These are phyloP conservation scores for Ballota nigra DNA, from an alignment of 257 asterid genomes.

Conservation along the genomic window DNA sequence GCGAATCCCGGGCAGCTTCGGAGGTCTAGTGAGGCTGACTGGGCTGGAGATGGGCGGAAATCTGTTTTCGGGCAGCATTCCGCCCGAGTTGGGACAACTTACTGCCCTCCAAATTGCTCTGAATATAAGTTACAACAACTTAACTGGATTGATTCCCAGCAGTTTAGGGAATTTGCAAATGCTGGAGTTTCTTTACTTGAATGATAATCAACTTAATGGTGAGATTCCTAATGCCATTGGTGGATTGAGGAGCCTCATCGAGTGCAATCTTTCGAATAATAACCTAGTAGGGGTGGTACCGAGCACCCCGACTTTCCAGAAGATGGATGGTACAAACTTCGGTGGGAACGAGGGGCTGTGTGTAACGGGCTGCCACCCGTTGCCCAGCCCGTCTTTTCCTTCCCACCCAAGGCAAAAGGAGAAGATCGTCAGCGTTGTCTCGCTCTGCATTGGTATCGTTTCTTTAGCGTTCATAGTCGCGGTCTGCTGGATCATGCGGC, in stretches of 20 bases:
- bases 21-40: conserved; percentile 59
- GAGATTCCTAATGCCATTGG: conserved; percentile 78
- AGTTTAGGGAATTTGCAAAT: conserved; percentile 68
- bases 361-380: conserved; percentile 35
- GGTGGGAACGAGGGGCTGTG: conserved; percentile 65
- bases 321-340: conserved; percentile 75
- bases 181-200: conserved; percentile 74
- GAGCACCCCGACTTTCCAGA: conserved; percentile 56
- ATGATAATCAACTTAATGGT: conserved; percentile 70
- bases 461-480: conserved; percentile 52
- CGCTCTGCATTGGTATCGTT: conserved; percentile 48
- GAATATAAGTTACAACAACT: conserved; percentile 65
- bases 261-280: conserved; percentile 82
- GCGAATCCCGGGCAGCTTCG: conserved; percentile 59
- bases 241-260: conserved; percentile 57
- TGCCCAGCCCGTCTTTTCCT: conserved; percentile 26
- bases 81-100: conserved; percentile 70
- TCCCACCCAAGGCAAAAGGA: conserved; percentile 34
- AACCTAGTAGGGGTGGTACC: conserved; percentile 64
- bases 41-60: conserved; percentile 90
- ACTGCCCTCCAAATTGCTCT: conserved; percentile 73
- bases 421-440: conserved; percentile 55
- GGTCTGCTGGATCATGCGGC: conserved; percentile 55
- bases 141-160: conserved; percentile 61
- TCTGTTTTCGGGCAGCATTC: conserved; percentile 59